Conservation (phyloP, 1,284 basidiomycete genomes). For the Thecaphora frezii region DNA sequence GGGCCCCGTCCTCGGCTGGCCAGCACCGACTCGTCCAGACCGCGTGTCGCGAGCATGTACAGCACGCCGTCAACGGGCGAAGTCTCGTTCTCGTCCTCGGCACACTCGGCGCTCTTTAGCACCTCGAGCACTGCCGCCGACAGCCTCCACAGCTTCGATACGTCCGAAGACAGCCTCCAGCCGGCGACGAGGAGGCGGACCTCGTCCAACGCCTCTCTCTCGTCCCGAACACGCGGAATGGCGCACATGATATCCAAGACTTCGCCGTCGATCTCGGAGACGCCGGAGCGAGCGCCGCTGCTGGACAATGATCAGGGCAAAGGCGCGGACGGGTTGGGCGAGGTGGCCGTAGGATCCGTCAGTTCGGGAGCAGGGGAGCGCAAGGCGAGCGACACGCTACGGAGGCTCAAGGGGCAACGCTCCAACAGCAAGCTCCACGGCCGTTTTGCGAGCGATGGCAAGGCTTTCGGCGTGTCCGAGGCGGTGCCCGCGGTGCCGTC, state of each 20-base stretch:
- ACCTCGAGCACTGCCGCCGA: constrained; percentile 2
- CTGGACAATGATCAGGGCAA: not conserved
- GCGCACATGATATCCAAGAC: constrained; percentile 13
- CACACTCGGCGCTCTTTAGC: constrained; percentile 1
- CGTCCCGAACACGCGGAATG: constrained; percentile 7
- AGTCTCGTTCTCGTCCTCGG: constrained; percentile 5
- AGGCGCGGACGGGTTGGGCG: constrained; percentile 1
- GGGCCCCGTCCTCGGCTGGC: constrained; percentile 6
- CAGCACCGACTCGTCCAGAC: not conserved
- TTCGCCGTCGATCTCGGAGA: constrained; percentile 17
- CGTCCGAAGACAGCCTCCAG: constrained; percentile 3
- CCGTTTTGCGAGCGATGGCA: not conserved
- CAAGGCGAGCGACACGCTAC: constrained; percentile 12
- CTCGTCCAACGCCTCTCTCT: constrained; percentile 17
- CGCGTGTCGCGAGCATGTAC: constrained; percentile 15
- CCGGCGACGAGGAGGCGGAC: constrained; percentile 7
- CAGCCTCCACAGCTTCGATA: constrained; percentile 12
- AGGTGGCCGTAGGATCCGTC: not conserved
- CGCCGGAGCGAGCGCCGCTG: constrained; percentile 2
- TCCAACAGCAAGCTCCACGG: constrained; percentile 10
- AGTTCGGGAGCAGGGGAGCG: constrained; percentile 2
- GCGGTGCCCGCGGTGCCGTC: constrained; percentile 3
- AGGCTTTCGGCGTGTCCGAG: not conserved
- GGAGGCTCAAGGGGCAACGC: constrained; percentile 15
- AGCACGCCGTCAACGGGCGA: constrained; percentile 4